phyloP scores from a whole-genome alignment of 164 flowering plant species.

The Magnolia officinalis region DNA sequence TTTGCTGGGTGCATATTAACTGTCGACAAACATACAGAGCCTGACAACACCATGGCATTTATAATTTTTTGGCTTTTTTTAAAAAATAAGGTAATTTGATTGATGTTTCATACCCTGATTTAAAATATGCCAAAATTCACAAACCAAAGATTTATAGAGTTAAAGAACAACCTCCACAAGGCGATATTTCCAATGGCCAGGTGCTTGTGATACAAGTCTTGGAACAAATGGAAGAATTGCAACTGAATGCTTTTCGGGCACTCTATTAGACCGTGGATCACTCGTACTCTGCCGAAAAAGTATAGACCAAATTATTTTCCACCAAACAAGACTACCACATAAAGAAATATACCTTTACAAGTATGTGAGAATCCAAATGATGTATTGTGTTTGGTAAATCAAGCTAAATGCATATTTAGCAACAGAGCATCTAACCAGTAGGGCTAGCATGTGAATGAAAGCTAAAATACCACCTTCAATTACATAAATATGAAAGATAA shows the following conservation, averaged over 20 bases:
- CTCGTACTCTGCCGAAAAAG: slow-evolving; percentile 11
- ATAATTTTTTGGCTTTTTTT: not conserved
- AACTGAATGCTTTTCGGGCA: slow-evolving; percentile 47
- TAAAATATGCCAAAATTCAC: not conserved
- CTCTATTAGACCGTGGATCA: slow-evolving; percentile 26
- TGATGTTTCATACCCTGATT: not conserved
- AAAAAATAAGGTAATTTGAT: not conserved
- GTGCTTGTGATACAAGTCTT: slow-evolving; percentile 38
- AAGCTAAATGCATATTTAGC: not conserved
- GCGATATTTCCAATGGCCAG: slow-evolving; percentile 39
- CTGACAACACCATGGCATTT: not conserved
- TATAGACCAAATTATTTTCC: not conserved
- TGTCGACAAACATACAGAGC: no score
- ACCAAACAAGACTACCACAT: not conserved
- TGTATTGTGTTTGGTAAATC: no score
- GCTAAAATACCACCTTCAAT: no score
- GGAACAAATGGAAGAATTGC: slow-evolving; percentile 65
- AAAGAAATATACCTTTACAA: not conserved
- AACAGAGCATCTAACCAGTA: not conserved
- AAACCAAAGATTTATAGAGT: not conserved
- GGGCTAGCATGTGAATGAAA: no score
- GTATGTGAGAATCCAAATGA: not conserved
- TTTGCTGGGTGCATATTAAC: not conserved
- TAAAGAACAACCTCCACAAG: slow-evolving; percentile 59
- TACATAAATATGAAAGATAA: no score